Evolutionary conservation across 768 basidiomycete species (phyloP).

Genomic region (Naganishia friedmannii): DNA sequence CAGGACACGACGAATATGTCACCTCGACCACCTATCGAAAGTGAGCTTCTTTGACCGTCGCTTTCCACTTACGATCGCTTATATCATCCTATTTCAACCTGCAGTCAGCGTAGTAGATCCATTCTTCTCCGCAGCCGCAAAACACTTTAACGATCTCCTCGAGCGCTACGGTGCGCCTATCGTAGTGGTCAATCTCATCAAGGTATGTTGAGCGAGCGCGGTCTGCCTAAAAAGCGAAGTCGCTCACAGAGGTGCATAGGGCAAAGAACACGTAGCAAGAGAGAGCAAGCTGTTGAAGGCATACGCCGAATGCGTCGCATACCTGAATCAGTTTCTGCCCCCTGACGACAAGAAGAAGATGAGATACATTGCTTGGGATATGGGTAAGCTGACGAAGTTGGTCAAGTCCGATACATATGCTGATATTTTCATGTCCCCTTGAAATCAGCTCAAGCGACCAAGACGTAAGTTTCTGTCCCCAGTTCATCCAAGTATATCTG

Average conservation of each 20-base stretch:
- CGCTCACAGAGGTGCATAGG: slow-evolving; percentile 30
- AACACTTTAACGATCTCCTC: slow-evolving; percentile 88
- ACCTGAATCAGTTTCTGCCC: slow-evolving; percentile 93
- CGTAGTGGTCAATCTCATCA: slow-evolving; percentile 90
- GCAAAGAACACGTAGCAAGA: slow-evolving; percentile 59
- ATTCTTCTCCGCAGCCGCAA: slow-evolving; percentile 85
- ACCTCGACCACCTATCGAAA: slow-evolving; percentile 93
- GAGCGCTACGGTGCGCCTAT: slow-evolving; percentile 83
- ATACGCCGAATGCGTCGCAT: slow-evolving; percentile 85
- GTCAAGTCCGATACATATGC: slow-evolving; percentile 76
- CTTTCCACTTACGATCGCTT: slow-evolving; percentile 7
- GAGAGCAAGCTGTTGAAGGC: slow-evolving; percentile 87
- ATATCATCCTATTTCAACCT: neutral
- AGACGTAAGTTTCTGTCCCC: slow-evolving; percentile 2
- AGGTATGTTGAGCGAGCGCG: slow-evolving; percentile 65
- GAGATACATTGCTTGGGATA: slow-evolving; percentile 92
- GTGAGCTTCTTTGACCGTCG: slow-evolving; percentile 56
- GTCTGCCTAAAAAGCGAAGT: slow-evolving; percentile 34
- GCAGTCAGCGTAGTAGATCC: slow-evolving; percentile 89
- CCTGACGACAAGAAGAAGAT: slow-evolving; percentile 67
- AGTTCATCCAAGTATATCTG: neutral
- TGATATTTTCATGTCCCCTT: neutral
- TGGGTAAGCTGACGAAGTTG: slow-evolving; percentile 58
- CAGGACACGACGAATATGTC: slow-evolving; percentile 86
- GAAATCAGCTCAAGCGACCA: slow-evolving; percentile 24